Percentiles rank a stretch among this genome's conserved stretches.
Evolutionary conservation across 1,284 basidiomycete species (phyloP).

Genomic region (Rhodotorula sp.): DNA sequence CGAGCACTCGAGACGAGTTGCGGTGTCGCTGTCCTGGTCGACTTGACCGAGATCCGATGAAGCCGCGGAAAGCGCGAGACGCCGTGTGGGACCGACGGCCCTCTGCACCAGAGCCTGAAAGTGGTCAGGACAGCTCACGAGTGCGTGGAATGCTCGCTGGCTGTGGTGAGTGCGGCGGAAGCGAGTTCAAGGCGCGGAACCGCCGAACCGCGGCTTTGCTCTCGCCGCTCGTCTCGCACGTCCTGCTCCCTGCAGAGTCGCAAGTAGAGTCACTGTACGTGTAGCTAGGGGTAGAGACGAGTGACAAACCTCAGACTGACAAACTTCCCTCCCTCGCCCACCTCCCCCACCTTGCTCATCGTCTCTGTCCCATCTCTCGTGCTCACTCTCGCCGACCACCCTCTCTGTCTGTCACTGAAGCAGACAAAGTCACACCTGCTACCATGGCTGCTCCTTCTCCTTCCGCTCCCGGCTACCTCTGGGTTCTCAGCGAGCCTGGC

Average conservation of each 20-base stretch:
- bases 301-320: too few relatives aligned
- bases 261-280: neutral
- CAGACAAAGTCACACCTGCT: neutral
- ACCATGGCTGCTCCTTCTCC: slow-evolving; percentile 22
- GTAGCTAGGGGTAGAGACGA: neutral
- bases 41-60: too few relatives aligned
- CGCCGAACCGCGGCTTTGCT: neutral
- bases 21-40: too few relatives aligned
- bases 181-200: neutral
- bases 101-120: too few relatives aligned
- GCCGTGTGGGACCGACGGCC: too few relatives aligned
- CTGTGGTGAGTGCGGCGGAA: neutral
- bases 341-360: too few relatives aligned
- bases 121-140: too few relatives aligned
- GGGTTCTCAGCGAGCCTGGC: slow-evolving; percentile 49
- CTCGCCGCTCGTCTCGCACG: neutral
- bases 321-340: too few relatives aligned
- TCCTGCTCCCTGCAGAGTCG: neutral
- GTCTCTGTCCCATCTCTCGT: neutral
- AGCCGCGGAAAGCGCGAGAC: too few relatives aligned
- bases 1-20: too few relatives aligned
- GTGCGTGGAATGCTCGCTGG: neutral
- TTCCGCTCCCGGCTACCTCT: slow-evolving; percentile 45
- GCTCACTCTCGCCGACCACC: neutral
- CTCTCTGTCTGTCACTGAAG: neutral